Evolutionary conservation across 192 early-diverging fungal genomes (phyloP).

Genomic region (Umbelopsis vinacea): DNA sequence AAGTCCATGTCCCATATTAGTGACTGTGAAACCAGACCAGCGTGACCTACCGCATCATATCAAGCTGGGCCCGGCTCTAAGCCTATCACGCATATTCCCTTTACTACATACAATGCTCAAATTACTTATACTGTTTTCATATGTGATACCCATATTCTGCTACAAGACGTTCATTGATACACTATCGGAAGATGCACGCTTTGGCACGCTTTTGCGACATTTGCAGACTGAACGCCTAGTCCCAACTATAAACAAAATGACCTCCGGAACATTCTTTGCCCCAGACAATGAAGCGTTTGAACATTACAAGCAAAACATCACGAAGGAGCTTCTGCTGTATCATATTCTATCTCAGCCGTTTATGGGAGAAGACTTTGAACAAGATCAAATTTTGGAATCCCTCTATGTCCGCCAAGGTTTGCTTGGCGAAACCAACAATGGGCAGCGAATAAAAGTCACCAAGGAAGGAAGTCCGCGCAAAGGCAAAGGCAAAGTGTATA

Average conservation of each 20-base stretch:
- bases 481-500: neutral
- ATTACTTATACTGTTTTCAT: neutral
- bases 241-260: constrained; percentile 56
- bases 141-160: constrained; percentile 9
- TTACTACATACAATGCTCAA: neutral
- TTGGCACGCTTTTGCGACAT: constrained; percentile 53
- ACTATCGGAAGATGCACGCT: constrained; percentile 56
- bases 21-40: neutral
- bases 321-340: constrained; percentile 31
- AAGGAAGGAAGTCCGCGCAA: constrained; percentile 9
- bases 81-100: neutral
- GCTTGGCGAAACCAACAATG: constrained; percentile 12
- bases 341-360: constrained; percentile 27
- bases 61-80: too few species aligned
- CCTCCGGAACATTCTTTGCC: constrained; percentile 61
- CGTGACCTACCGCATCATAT: too few species aligned
- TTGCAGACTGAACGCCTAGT: constrained; percentile 62
- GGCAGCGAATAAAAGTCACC: constrained; percentile 30
- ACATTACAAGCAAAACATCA: constrained; percentile 32
- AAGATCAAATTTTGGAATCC: constrained; percentile 35
- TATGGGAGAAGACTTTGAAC: constrained; percentile 23
- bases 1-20: neutral
- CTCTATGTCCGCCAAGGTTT: constrained; percentile 19
- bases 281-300: constrained; percentile 60
- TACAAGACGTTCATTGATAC: constrained; percentile 55